A percentile compares a stretch with the other conserved stretches of the same genome.
These are phyloP conservation scores for Canavalia ensiformis DNA, from an alignment of 306 rosid genomes.

Conservation along the genomic window DNA sequence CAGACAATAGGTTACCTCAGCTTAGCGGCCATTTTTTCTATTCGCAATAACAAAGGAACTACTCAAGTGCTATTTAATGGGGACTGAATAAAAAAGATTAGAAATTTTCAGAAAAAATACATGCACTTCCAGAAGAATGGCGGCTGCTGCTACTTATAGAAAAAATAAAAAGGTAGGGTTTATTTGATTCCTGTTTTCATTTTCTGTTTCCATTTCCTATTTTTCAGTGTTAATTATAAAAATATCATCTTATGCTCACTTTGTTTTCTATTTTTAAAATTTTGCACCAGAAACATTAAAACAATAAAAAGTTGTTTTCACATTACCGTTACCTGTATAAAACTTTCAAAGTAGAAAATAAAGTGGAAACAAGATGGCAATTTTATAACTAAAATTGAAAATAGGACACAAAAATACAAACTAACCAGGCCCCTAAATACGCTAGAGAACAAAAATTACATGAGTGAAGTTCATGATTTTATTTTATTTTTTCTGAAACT, in stretches of 20 bases:
- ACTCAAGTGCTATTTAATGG: background rate
- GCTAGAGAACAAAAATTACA: slow-evolving; percentile 1
- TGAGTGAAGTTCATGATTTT: background rate
- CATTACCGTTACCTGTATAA: too few species aligned
- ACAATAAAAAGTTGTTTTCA: too few species aligned
- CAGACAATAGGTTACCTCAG: background rate
- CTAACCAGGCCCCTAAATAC: background rate
- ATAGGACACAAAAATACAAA: too few species aligned
- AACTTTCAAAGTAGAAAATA: too few species aligned
- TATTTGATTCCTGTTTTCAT: too few species aligned
- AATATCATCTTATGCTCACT: too few species aligned
- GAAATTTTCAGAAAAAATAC: slow-evolving; percentile 14
- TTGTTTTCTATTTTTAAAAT: too few species aligned
- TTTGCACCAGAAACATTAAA: too few species aligned
- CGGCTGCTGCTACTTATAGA: background rate
- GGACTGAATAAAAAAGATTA: background rate
- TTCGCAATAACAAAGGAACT: background rate
- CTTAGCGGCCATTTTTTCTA: background rate
- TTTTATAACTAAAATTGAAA: too few species aligned
- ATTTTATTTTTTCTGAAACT: background rate
- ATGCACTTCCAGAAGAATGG: slow-evolving; percentile 31
- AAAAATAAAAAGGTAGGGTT: background rate
- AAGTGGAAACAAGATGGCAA: too few species aligned
- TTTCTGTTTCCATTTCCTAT: too few species aligned
- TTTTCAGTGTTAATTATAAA: too few species aligned